Conservation (phyloP, 2,329 filamentous ascomycete species). For the Botrytis porri region DNA sequence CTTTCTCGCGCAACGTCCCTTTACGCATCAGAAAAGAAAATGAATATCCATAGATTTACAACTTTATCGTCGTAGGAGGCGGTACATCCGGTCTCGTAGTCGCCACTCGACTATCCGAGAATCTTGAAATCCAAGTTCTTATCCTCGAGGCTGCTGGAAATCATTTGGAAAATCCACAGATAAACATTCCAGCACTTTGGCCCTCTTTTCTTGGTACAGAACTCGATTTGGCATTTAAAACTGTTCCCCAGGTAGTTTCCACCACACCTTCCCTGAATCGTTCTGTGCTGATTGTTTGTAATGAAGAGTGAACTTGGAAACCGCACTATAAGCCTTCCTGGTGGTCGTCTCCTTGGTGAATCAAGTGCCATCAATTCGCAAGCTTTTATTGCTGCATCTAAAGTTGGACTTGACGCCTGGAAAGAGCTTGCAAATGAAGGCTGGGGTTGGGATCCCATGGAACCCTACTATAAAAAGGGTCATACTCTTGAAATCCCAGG, state of each 20-base stretch:
- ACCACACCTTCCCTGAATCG: neutral
- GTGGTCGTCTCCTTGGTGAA: constrained; percentile 41
- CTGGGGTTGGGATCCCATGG: constrained; percentile 38
- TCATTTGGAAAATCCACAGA: constrained; percentile 38
- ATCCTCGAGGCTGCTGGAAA: constrained; percentile 44
- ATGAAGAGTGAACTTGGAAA: constrained; percentile 18
- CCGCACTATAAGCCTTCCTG: constrained; percentile 28
- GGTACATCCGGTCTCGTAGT: constrained; percentile 31
- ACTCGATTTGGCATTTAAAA: constrained; percentile 44
- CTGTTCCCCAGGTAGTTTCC: constrained; percentile 39
- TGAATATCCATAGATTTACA: neutral
- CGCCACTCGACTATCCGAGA: constrained; percentile 33
- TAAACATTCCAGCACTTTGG: constrained; percentile 36
- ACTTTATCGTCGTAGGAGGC: neutral
- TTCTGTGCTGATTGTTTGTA: constrained; percentile 15
- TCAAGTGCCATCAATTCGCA: constrained; percentile 37
- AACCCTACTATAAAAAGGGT: constrained; percentile 43
- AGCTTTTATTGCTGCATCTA: constrained; percentile 28
- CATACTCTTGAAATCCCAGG: constrained; percentile 17
- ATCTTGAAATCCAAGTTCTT: constrained; percentile 41
- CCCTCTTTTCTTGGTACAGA: constrained; percentile 33
- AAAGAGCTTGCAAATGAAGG: constrained; percentile 44
- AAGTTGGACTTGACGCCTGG: constrained; percentile 41
- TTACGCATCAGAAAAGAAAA: neutral
- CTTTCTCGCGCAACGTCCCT: neutral